Base-by-base conservation (phyloP, 306 rosid species). In the Glycine tomentella region DNA sequence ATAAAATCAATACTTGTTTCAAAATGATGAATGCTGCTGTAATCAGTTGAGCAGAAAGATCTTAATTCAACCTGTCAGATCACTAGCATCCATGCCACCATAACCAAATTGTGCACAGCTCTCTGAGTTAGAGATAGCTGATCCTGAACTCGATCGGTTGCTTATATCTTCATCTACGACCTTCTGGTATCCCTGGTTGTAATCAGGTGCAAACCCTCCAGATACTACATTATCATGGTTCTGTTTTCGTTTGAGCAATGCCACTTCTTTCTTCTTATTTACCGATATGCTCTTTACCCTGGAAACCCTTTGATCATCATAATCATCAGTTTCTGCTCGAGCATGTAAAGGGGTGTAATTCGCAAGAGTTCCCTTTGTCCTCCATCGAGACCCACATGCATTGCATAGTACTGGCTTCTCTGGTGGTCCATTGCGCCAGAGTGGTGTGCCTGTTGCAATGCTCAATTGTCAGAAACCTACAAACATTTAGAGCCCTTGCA, bases 371-470 rank as follows among this genome's bases (percentile, higher is more conserved):
- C 99, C 99, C 88, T 96, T 96, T 9, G 99, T 96, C 89, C 99
- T 96, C 99, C 99, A 96, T 61, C 99, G 97, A 77, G 99, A 96
- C 12, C 99, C 99, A 66, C 99, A 96, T 15, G 99, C 99, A 89
- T 96, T 96, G 92, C 99, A 96, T 81, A 96, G 87, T 51, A 96
- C 93, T 66, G 98, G 98, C 91, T 96, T 96, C 81, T 96, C 98
- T 2, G 97, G 97, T 71, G 99, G 99, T 14, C 99, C 99, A 57
- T 96, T 96, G 76, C 99, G 98, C 99, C 99, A 96, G 74, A 96
- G 97, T 40, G 99, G 99, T 70, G 99, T 96, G 92, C 94, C 99
- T 96, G 88, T 88, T 79, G 74, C 88, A 85, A 80, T 79, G 56
- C 69, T 81, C 77, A 64, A 74, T 76, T 78, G 84, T 87, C 85